A percentile compares a stretch with the other conserved stretches of the same genome.
Evolutionary conservation across 768 basidiomycete species (phyloP).

Genomic region (Gymnopilus junonius): DNA sequence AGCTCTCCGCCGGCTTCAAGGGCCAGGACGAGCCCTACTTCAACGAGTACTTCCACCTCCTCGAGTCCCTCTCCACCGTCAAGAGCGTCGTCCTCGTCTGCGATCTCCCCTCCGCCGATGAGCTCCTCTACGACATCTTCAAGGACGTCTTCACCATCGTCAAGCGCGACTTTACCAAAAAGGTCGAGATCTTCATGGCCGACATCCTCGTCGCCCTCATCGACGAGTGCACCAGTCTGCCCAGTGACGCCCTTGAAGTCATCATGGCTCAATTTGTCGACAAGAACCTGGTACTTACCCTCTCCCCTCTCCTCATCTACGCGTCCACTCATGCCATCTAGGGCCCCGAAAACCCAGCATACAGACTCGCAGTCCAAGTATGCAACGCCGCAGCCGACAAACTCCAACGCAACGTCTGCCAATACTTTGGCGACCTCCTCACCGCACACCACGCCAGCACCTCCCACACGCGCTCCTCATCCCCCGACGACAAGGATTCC

Average conservation of each 20-base stretch:
- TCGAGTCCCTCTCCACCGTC: constrained; percentile 91
- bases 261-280: constrained; percentile 88
- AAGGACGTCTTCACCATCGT: constrained; percentile 82
- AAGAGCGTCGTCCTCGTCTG: constrained; percentile 95
- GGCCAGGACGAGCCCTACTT: constrained; percentile 84
- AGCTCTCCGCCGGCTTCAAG: constrained; percentile 76
- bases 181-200: constrained; percentile 83
- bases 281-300: constrained; percentile 59
- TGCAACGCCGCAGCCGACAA: constrained; percentile 86
- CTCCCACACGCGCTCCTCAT: background rate
- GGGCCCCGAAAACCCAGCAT: constrained; percentile 76
- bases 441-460: constrained; percentile 10
- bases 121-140: constrained; percentile 84
- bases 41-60: constrained; percentile 91
- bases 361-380: constrained; percentile 82
- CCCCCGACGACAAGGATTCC: constrained; percentile 4
- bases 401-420: constrained; percentile 86
- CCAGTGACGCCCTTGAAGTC: constrained; percentile 76
- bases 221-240: constrained; percentile 83
- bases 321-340: constrained; percentile 27
- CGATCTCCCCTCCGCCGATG: constrained; percentile 87
- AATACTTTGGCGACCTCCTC: constrained; percentile 93
- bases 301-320: background rate
- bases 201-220: constrained; percentile 90
- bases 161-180: constrained; percentile 71